phyloP scores from a whole-genome alignment of 106 monocot species.

The Phalaenopsis equestris region DNA sequence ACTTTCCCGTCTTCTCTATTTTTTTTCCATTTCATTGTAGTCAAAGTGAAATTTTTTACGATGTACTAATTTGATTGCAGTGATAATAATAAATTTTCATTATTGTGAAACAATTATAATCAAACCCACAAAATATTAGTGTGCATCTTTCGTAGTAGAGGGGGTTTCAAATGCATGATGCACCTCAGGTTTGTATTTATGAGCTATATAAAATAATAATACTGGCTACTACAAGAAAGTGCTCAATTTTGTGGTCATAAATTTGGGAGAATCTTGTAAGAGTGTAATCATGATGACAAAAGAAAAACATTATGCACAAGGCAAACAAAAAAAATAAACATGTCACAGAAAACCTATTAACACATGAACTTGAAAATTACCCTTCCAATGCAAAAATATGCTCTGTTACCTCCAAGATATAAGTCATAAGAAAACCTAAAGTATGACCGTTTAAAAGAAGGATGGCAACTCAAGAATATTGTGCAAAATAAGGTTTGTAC shows the following conservation, averaged over 20 bases:
- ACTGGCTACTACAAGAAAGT: not conserved
- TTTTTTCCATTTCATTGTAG: too few species aligned
- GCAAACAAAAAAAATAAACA: not conserved
- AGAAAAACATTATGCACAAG: not conserved
- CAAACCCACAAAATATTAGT: not conserved
- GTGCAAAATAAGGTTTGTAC: slow-evolving; percentile 25
- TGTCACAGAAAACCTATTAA: not conserved
- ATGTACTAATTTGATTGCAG: too few species aligned
- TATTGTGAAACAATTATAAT: not conserved
- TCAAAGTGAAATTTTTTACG: too few species aligned
- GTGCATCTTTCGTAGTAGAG: not conserved
- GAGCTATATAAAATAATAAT: not conserved
- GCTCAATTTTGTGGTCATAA: not conserved
- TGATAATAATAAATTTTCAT: too few species aligned
- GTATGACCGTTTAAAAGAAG: not conserved
- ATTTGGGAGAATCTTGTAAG: not conserved
- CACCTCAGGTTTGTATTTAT: not conserved
- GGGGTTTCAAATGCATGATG: not conserved
- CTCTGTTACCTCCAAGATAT: not conserved
- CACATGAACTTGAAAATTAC: not conserved
- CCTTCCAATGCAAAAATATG: too few species aligned
- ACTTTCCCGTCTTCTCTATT: too few species aligned
- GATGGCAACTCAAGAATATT: not conserved
- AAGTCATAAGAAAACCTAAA: not conserved
- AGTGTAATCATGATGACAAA: not conserved